Percentiles rank a stretch among this genome's conserved stretches.
phyloP scores from a whole-genome alignment of 2,329 filamentous ascomycete genomes.

The Monilinia laxa region DNA sequence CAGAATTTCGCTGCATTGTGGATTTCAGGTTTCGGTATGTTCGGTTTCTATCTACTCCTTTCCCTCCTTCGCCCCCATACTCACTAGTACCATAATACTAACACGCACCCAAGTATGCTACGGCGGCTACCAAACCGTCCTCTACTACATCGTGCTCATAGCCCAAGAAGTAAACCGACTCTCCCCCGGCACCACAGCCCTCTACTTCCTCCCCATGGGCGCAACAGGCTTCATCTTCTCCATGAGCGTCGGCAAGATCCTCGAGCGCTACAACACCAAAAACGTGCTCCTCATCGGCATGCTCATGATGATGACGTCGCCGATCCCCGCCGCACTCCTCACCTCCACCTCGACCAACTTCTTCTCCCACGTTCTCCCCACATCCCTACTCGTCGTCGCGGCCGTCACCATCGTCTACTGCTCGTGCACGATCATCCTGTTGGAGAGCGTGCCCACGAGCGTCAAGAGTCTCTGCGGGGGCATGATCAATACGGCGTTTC shows the following conservation, averaged over 20 bases:
- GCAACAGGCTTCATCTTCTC: constrained; percentile 43
- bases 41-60: background rate
- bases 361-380: constrained; percentile 17
- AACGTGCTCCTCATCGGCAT: constrained; percentile 16
- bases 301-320: constrained; percentile 20
- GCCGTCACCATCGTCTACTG: constrained; percentile 46
- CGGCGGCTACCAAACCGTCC: constrained; percentile 45
- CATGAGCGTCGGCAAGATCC: constrained; percentile 41
- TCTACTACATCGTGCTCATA: constrained; percentile 47
- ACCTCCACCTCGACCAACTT: background rate
- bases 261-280: constrained; percentile 42
- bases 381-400: constrained; percentile 40
- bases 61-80: no score
- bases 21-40: constrained; percentile 46
- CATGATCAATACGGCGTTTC: constrained; percentile 47
- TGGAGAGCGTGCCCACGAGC: constrained; percentile 44
- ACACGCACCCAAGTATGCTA: constrained; percentile 41
- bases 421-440: constrained; percentile 45
- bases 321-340: constrained; percentile 14
- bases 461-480: constrained; percentile 46
- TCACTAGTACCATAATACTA: background rate
- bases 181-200: constrained; percentile 43
- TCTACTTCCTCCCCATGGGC: constrained; percentile 46
- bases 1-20: constrained; percentile 48
- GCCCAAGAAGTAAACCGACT: constrained; percentile 45